Evolutionary conservation across 129 eudicot species (phyloP), one percentile per base, ranked within the genome.

Genomic region (Lactuca saligna): DNA sequence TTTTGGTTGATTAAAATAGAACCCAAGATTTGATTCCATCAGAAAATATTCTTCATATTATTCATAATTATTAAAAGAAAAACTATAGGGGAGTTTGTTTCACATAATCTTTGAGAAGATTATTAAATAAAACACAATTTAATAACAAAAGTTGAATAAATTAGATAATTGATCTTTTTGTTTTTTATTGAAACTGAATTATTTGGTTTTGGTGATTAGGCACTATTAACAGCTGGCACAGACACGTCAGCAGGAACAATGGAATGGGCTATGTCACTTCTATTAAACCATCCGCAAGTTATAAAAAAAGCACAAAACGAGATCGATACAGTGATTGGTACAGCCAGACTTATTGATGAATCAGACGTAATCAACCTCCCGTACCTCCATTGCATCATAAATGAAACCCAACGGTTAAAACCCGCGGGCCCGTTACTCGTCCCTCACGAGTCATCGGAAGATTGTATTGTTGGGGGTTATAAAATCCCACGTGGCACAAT

Each of bases 211-310:
- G 41, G 63, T 66, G 73, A 50, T 42, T 61, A 78, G 82, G 65
- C 13, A 7, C 65, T 78, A 41, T 14, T 83, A 39, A 12, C 76
- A 12, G 82, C 80, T 0, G 88, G 88, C 6, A 70, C 69, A 0
- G 82, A 74, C 44, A 74, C 78, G 9, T 74, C 87, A 3, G 69
- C 80, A 3, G 74, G 61, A 38, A 78, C 85, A 10, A 66, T 81
- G 80, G 89, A 84, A 65, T 84, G 89, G 85, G 81, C 82, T 6
- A 38, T 84, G 66, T 66, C 88, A 3, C 82, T 74, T 20, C 37
- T 84, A 20, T 71, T 84, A 17, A 80, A 81, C 77, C 66, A 84
- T 34, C 85, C 83, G n/a, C 63, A 74, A 10, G 65, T 61, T 61
- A 39, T 84, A 17, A 15, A 37, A n/a, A 77, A 74, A 13, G 81